phyloP scores from a whole-genome alignment of 2,329 filamentous ascomycete genomes.

The Diplodia scrobiculata region DNA sequence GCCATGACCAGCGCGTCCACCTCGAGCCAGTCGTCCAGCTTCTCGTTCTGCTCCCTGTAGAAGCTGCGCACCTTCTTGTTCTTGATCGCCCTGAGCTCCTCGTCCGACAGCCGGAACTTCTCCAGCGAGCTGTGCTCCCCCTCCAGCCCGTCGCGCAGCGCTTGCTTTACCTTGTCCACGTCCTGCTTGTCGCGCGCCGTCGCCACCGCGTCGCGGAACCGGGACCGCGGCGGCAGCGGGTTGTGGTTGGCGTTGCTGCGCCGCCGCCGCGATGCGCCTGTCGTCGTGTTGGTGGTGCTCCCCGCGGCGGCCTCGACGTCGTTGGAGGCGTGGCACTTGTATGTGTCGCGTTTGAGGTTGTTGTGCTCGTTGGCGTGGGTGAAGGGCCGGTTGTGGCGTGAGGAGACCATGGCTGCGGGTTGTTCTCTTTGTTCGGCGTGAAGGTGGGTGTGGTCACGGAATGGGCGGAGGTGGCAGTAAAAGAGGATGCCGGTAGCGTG shows the following conservation, averaged over 20 bases:
- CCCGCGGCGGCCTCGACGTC: constrained; percentile 9
- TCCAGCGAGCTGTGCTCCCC: constrained; percentile 49
- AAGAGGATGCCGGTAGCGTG: not conserved
- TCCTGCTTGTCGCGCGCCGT: constrained; percentile 51
- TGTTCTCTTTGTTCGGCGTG: not conserved
- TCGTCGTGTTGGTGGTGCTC: not conserved
- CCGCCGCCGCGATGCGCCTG: too few relatives aligned
- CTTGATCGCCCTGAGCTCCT: constrained; percentile 54
- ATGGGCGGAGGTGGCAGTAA: not conserved
- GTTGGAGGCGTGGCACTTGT: constrained; percentile 5
- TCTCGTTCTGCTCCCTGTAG: constrained; percentile 58
- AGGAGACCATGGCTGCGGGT: constrained; percentile 5
- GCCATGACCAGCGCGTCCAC: constrained; percentile 60
- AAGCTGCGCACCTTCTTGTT: constrained; percentile 57
- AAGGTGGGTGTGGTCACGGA: not conserved
- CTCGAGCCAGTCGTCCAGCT: constrained; percentile 61
- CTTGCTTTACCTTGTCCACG: constrained; percentile 53
- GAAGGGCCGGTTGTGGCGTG: constrained; percentile 8
- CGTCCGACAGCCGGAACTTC: constrained; percentile 43
- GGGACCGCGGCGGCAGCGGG: constrained; percentile 32
- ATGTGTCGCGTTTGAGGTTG: not conserved
- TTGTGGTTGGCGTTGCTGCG: not conserved
- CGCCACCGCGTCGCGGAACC: constrained; percentile 54
- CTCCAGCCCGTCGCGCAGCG: constrained; percentile 53
- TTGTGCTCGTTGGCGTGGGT: not conserved